Evolutionary conservation across 352 stramenopile genomes (phyloP).

Genomic region (Thalassiosira exigua): DNA sequence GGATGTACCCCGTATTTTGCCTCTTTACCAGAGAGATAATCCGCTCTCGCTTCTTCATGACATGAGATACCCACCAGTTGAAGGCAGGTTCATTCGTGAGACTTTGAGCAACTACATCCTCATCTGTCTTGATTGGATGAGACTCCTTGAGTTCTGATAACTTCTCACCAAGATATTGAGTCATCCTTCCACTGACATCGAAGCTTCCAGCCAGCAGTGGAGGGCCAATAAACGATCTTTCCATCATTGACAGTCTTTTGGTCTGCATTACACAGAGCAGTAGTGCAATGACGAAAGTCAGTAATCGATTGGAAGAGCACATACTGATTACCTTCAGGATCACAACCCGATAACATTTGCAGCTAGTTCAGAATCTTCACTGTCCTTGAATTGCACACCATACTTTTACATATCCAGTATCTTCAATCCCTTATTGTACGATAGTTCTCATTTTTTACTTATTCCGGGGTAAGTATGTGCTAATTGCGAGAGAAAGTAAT

Average conservation of each 20-base stretch:
- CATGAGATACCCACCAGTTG: constrained; percentile 47
- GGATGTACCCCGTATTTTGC: constrained; percentile 10
- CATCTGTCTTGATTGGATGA: constrained; percentile 55
- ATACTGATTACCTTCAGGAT: constrained; percentile 43
- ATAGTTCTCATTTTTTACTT: no score
- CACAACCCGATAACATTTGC: constrained; percentile 50
- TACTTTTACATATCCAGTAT: constrained; percentile 57
- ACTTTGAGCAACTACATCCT: constrained; percentile 46
- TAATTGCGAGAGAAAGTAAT: no score
- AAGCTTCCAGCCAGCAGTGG: constrained; percentile 34
- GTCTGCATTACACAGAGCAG: no score
- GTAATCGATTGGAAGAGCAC: not conserved
- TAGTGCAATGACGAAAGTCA: no score
- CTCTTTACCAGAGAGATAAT: constrained; percentile 42
- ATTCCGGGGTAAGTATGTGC: no score
- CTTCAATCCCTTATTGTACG: no score
- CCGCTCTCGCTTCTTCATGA: constrained; percentile 40
- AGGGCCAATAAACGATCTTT: no score
- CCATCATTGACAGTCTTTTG: constrained; percentile 3
- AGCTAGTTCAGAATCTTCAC: constrained; percentile 27
- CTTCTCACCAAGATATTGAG: constrained; percentile 26
- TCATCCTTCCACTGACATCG: constrained; percentile 39
- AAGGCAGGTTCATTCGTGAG: constrained; percentile 59
- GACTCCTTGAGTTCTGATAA: constrained; percentile 56
- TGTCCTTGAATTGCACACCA: constrained; percentile 59